Conservation (phyloP, 768 basidiomycete species). For the Podaxis rugospora region DNA sequence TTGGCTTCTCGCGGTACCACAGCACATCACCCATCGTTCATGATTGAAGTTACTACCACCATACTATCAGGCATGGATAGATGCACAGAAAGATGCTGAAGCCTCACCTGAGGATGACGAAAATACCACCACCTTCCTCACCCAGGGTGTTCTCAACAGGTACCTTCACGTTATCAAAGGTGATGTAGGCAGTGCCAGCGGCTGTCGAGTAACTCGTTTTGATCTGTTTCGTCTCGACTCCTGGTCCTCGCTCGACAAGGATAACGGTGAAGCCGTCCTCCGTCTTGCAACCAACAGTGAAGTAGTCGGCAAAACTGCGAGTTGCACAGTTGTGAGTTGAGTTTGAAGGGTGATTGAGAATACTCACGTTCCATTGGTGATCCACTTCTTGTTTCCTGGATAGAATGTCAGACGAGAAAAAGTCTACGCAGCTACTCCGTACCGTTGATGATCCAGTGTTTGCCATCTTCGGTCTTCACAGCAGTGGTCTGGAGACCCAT, state of each 20-base stretch:
- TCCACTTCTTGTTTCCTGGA: conserved; percentile 75
- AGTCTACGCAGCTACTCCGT: background rate
- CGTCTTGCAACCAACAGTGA: conserved; percentile 72
- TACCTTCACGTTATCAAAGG: conserved; percentile 81
- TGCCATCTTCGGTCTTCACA: conserved; percentile 75
- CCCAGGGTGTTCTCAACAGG: conserved; percentile 83
- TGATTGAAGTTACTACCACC: conserved; percentile 81
- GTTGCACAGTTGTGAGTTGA: background rate
- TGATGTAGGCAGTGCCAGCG: conserved; percentile 84
- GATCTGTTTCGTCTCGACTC: conserved; percentile 55
- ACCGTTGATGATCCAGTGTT: conserved; percentile 80
- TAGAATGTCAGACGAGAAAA: background rate
- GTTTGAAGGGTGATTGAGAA: background rate
- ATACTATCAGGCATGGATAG: background rate
- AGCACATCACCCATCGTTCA: conserved; percentile 91
- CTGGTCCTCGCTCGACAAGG: conserved; percentile 56
- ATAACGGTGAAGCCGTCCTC: conserved; percentile 76
- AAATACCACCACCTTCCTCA: conserved; percentile 33
- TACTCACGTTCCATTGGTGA: conserved; percentile 70
- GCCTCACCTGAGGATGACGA: conserved; percentile 28
- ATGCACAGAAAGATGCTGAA: background rate
- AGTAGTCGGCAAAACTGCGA: conserved; percentile 48
- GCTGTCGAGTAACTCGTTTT: conserved; percentile 72
- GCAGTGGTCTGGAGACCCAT: conserved; percentile 75
- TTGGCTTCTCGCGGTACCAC: conserved; percentile 56